Conservation (phyloP, 495 filamentous ascomycete species). For the Trypethelium eluteriae region DNA sequence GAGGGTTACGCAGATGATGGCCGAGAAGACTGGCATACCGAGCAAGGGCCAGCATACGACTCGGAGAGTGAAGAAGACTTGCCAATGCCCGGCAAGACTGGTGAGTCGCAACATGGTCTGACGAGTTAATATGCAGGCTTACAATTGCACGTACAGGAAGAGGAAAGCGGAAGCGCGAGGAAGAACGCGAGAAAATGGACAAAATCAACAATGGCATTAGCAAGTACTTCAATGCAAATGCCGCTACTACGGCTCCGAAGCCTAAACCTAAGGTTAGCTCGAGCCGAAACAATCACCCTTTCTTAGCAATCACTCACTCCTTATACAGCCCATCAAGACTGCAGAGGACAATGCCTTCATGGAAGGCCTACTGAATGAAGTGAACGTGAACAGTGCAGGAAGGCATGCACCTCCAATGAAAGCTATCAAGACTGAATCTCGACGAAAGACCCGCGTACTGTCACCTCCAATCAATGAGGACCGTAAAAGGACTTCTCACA, state of each 20-base stretch:
- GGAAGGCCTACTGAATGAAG: conserved; percentile 73
- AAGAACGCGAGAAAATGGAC: conserved; percentile 77
- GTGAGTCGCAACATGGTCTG: conserved; percentile 27
- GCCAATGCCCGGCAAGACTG: conserved; percentile 57
- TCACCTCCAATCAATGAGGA: conserved; percentile 60
- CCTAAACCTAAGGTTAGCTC: conserved; percentile 55
- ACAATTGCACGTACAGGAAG: conserved; percentile 11
- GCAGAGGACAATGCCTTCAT: conserved; percentile 84
- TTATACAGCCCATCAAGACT: conserved; percentile 46
- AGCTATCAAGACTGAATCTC: conserved; percentile 60
- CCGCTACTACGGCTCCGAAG: conserved; percentile 58
- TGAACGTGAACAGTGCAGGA: conserved; percentile 71
- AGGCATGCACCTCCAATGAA: conserved; percentile 50
- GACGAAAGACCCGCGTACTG: conserved; percentile 68
- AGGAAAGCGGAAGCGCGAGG: conserved; percentile 84
- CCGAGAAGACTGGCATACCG: conserved; percentile 87
- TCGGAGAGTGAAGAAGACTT: conserved; percentile 65
- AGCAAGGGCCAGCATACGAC: conserved; percentile 52
- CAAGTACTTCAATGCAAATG: conserved; percentile 82
- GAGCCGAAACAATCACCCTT: neutral
- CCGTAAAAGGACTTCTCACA: conserved; percentile 41
- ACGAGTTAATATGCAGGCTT: neutral
- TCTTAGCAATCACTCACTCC: conserved; percentile 16
- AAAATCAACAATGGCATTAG: conserved; percentile 84
- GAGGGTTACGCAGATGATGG: conserved; percentile 83